Percentiles rank a stretch among this genome's conserved stretches.
phyloP scores from a whole-genome alignment of 2,329 filamentous ascomycete genomes.

The Cordyceps militaris region DNA sequence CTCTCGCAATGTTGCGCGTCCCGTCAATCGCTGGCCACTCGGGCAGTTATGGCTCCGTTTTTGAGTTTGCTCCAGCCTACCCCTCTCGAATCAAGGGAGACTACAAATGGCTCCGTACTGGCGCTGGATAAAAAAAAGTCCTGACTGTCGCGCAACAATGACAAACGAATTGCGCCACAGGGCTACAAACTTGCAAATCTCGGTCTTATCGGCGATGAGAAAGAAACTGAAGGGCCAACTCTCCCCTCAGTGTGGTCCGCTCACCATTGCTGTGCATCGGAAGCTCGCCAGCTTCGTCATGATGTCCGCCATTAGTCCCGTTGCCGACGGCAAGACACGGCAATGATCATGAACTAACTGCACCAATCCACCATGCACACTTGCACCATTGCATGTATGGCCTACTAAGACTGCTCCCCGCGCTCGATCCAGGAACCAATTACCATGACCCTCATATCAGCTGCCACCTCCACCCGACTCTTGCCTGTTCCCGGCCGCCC shows the following conservation, averaged over 20 bases:
- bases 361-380: too few relatives aligned
- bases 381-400: neutral
- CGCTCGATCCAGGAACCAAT: neutral
- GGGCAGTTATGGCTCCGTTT: neutral
- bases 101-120: neutral
- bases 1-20: neutral
- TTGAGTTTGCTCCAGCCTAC: slow-evolving; percentile 2
- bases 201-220: neutral
- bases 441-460: neutral
- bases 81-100: slow-evolving; percentile 6
- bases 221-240: neutral
- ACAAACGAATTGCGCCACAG: slow-evolving; percentile 1
- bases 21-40: neutral
- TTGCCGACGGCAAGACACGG: neutral
- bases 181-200: neutral
- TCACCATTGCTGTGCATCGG: neutral
- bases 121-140: too few relatives aligned
- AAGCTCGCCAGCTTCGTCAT: neutral
- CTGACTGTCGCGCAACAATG: too few relatives aligned
- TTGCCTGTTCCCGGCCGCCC: neutral
- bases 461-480: neutral
- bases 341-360: neutral
- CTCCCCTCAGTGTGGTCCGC: neutral
- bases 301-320: neutral
- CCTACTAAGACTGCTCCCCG: neutral